These are phyloP conservation scores for Aaosphaeria pasadenensis DNA, from an alignment of 2,329 filamentous ascomycete genomes.

Conservation along the genomic window DNA sequence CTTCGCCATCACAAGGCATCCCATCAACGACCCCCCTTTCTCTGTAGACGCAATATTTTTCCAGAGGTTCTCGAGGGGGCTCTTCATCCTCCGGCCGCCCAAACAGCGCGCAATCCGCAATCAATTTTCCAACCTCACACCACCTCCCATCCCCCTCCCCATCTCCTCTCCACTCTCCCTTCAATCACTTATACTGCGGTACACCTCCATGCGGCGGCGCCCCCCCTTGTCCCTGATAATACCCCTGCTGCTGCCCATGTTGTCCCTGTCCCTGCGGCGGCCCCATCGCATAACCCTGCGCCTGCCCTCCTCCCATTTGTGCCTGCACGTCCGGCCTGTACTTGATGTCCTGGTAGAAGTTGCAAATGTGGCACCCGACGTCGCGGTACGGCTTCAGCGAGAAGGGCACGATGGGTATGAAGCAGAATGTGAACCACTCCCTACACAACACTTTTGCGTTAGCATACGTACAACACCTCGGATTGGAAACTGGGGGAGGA, in stretches of 20 bases:
- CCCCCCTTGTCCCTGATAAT: constrained; percentile 1
- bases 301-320: constrained; percentile 18
- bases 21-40: no score
- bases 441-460: constrained; percentile 11
- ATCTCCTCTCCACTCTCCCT: constrained; percentile 4
- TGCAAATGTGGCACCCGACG: constrained; percentile 71
- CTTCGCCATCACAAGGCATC: no score
- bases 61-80: no score
- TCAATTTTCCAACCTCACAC: no score
- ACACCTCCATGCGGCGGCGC: constrained; percentile 5
- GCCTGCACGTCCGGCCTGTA: constrained; percentile 38
- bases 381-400: constrained; percentile 58
- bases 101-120: no score
- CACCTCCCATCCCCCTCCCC: not conserved
- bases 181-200: not conserved
- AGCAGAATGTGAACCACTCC: constrained; percentile 77
- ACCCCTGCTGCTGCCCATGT: constrained; percentile 3
- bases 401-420: constrained; percentile 71
- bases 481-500: not conserved
- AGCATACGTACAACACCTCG: not conserved
- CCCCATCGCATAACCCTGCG: constrained; percentile 19
- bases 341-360: constrained; percentile 63
- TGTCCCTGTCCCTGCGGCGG: not conserved
- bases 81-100: no score
- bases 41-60: no score